Evolutionary conservation across 2,329 filamentous ascomycete genomes (phyloP), one percentile per base, ranked within the genome.

Genomic region (Biscogniauxia marginata): DNA sequence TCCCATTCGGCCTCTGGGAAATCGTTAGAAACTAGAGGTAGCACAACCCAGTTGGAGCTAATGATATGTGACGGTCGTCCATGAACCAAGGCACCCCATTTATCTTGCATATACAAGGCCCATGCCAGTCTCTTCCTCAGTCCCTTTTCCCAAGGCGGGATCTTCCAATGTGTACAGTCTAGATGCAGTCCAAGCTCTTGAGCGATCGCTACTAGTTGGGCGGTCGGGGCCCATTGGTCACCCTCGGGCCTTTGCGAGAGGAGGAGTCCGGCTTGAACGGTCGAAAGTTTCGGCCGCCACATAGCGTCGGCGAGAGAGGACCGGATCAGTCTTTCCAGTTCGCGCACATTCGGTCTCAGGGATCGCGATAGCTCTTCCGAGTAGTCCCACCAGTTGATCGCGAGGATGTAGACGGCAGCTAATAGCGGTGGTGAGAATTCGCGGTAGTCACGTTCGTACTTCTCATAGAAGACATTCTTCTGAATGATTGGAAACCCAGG

Each of bases 61-160:
- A 76, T 76, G 49, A 77, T 75, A 60, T 90, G 88, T 2, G 88
- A 90, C 2, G 89, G 89, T 16, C 88, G 84, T 61, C 89, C 88
- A 66, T 91, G 86, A 30, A 90, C 84, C 23, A 92, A 75, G 2
- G 88, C 86, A 46, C 85, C 87, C 89, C 89, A 92, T 72, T 90
- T 96, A 73, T 97, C 93, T 74, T 96, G 91, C 88, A 96, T 93
- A 71, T 95, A 96, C 50, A 96, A 74, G 2, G 90, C 92, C 92
- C 93, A 96, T 1, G 91, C 91, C 45, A 96, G 82, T 49, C 93
- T 84, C 71, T 93, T 95, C 58, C 93, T 83, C 56, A 96, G 73
- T 0, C 91, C 89, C 64, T 89, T 88, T 72, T 96, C 92, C 91
- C 92, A 96, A 0, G 82, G 81, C 23, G 92, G 90, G 53, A 96